Evolutionary conservation across 805 yeast species (phyloP), one percentile per base, ranked within the genome.

Genomic region (Spathaspora sp.): DNA sequence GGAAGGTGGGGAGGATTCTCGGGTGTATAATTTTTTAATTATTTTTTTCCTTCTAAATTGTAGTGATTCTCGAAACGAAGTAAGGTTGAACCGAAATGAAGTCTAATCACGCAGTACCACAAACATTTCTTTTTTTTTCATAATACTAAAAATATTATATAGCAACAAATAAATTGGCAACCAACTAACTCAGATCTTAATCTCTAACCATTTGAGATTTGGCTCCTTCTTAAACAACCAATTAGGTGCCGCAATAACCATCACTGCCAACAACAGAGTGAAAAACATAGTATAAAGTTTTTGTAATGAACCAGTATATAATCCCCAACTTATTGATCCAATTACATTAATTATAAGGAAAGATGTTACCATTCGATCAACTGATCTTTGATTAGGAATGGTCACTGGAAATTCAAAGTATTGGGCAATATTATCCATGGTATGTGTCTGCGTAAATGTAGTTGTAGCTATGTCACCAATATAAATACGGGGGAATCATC

Each of bases 351-450:
- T 10, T 5, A 48, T 32, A 11, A 54, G 19, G 2, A 52, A 46
- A 11, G 19, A 26, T 23, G 31, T 28, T 9, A 52, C 48, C 4
- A 55, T 17, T 3, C 12, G n/a, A 19, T 50, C 54, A 5, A 52
- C 55, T 32, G 23, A 32, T 14, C 38, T 42, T 42, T 55, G 57
- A 45, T 55, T 55, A 14, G 55, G 57, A 4, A 55, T 55, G 5
- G 55, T 55, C 20, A 55, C 45, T 32, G 57, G 57, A 38, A 55
- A 55, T 42, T 55, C 57, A 39, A 51, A 29, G 26, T 31, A 31
- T 45, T 51, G 42, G 18, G 35, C 16, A 6, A 51, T 29, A 18
- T 51, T 47, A 35, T 35, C 40, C 40, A 35, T 35, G 14, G 3
- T 29, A 29, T 29, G 32, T 23, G 26, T 23, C 6, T 23, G 26